A percentile compares a stretch with the other conserved stretches of the same genome.
Evolutionary conservation across 768 basidiomycete species (phyloP).

Genomic region (Agaricus blazei): DNA sequence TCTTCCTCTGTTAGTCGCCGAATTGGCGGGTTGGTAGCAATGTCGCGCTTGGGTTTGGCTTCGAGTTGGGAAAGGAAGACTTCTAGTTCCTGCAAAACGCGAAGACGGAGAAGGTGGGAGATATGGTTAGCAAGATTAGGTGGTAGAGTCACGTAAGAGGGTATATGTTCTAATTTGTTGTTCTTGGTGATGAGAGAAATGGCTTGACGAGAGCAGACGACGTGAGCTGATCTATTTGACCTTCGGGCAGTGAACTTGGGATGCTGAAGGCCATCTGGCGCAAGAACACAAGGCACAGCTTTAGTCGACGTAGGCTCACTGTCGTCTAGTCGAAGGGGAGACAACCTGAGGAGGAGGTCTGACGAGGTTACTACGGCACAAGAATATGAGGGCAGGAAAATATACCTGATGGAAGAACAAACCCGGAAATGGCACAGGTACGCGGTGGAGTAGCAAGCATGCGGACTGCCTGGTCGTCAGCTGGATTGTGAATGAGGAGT

Average conservation of each 20-base stretch:
- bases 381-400: neutral
- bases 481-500: neutral
- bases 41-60: conserved; percentile 14
- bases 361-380: neutral
- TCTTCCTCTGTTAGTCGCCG: conserved; percentile 63
- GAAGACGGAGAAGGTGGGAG: conserved; percentile 60
- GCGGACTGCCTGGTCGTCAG: conserved; percentile 18
- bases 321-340: conserved; percentile 55
- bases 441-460: conserved; percentile 14
- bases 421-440: conserved; percentile 12
- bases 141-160: conserved; percentile 28
- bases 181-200: conserved; percentile 32
- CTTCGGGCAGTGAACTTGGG: conserved; percentile 48
- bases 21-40: conserved; percentile 32
- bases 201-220: conserved; percentile 55
- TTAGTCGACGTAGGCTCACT: neutral
- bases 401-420: conserved; percentile 13
- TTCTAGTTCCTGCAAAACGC: conserved; percentile 72
- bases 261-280: conserved; percentile 63
- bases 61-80: conserved; percentile 45
- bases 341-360: conserved; percentile 8
- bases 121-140: conserved; percentile 50
- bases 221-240: conserved; percentile 43
- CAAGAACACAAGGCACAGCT: conserved; percentile 14
- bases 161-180: conserved; percentile 28